Percentiles rank a stretch among this genome's conserved stretches.
Conservation (phyloP, 2,329 filamentous ascomycete species). For the Neonectria sp. region DNA sequence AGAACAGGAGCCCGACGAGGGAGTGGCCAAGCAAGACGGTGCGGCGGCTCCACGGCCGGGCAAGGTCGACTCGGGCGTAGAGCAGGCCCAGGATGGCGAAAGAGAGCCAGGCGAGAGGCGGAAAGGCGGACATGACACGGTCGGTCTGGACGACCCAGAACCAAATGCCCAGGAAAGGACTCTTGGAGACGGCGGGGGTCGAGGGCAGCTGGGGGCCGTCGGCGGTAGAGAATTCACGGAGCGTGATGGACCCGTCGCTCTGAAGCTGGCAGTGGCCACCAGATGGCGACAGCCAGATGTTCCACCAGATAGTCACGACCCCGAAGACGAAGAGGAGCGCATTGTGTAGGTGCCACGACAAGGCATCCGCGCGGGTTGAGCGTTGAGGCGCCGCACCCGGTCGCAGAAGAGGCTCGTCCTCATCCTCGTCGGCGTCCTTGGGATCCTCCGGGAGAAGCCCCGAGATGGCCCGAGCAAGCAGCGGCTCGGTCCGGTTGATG, state of each 20-base stretch:
- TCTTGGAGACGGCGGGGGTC: constrained; percentile 34
- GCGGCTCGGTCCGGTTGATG: constrained; percentile 53
- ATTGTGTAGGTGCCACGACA: constrained; percentile 62
- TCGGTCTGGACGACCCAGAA: constrained; percentile 53
- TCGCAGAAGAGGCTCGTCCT: constrained; percentile 49
- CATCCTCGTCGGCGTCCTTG: constrained; percentile 29
- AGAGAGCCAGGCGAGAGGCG: constrained; percentile 63
- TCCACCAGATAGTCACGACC: constrained; percentile 61
- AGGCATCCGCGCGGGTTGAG: constrained; percentile 21
- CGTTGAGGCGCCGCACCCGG: constrained; percentile 15
- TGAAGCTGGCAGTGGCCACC: constrained; percentile 54
- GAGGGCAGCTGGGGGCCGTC: constrained; percentile 2
- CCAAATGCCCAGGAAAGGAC: constrained; percentile 56
- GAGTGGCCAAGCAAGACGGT: constrained; percentile 49
- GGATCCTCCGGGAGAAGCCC: constrained; percentile 21
- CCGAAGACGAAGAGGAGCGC: constrained; percentile 51
- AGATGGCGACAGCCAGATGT: constrained; percentile 60
- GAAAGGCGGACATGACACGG: constrained; percentile 57
- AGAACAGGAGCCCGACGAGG: constrained; percentile 49
- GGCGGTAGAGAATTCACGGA: not conserved
- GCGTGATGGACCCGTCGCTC: constrained; percentile 17
- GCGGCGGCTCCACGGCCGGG: constrained; percentile 49
- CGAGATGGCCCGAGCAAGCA: constrained; percentile 48
- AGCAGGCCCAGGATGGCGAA: constrained; percentile 61
- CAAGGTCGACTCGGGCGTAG: constrained; percentile 58